These are phyloP conservation scores for Kalmanozyma brasiliensis DNA, from an alignment of 1,284 basidiomycete species.

Conservation along the genomic window DNA sequence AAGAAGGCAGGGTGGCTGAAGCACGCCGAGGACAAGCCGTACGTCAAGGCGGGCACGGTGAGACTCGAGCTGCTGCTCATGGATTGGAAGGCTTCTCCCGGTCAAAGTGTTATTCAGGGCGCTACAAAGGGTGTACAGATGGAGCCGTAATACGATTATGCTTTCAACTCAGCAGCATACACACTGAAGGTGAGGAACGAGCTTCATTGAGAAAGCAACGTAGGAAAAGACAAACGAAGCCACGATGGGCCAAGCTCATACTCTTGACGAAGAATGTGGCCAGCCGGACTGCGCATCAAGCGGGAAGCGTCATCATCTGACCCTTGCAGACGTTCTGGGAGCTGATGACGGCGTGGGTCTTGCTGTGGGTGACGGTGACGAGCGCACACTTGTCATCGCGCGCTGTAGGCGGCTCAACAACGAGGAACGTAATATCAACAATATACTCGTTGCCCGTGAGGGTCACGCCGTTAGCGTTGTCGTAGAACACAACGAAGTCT, in stretches of 20 bases:
- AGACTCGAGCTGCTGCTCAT: constrained; percentile 65
- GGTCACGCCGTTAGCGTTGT: no score
- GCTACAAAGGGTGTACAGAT: constrained; percentile 46
- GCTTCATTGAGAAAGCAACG: no score
- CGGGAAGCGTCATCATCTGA: background rate
- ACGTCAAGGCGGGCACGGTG: constrained; percentile 56
- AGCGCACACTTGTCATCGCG: background rate
- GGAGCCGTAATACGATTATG: constrained; percentile 24
- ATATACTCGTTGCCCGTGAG: no score
- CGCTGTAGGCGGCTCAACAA: background rate
- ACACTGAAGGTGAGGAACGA: no score
- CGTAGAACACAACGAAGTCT: no score
- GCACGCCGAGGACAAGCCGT: constrained; percentile 32
- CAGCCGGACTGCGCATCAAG: no score
- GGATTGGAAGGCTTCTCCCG: constrained; percentile 51
- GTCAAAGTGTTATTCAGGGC: constrained; percentile 14
- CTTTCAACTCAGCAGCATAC: background rate
- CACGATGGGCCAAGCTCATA: no score
- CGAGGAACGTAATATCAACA: background rate
- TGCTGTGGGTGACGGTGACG: background rate
- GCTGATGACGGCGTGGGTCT: no score
- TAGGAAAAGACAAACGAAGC: no score
- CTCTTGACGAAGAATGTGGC: no score
- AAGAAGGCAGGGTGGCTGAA: constrained; percentile 49
- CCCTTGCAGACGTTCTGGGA: background rate